Conservation (phyloP, 176 grass and related monocot species). For the Phyllostachys edulis region DNA sequence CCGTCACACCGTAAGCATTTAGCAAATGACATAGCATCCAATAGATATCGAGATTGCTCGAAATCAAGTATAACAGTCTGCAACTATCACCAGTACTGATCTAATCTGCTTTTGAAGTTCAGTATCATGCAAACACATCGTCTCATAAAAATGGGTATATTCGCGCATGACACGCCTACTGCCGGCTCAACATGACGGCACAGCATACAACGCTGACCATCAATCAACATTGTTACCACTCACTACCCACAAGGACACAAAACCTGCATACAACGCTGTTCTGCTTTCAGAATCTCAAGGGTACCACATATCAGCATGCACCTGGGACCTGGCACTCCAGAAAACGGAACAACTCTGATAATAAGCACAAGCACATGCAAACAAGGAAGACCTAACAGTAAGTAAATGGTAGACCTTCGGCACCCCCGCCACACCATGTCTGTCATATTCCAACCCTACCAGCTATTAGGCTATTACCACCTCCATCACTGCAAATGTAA, state of each 20-base stretch:
- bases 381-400: neutral
- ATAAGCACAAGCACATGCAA: neutral
- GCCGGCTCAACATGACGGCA: neutral
- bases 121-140: neutral
- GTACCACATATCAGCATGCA: neutral
- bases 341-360: neutral
- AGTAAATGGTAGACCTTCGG: neutral
- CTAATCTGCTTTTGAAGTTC: neutral
- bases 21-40: neutral
- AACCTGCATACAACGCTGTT: neutral
- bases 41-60: neutral
- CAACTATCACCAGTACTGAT: neutral
- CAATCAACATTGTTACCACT: neutral
- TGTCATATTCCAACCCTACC: neutral
- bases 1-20: neutral
- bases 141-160: neutral
- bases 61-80: neutral
- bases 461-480: conserved; percentile 1
- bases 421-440: neutral
- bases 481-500: conserved; percentile 18
- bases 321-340: neutral
- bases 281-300: neutral
- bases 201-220: neutral
- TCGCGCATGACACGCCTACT: neutral
- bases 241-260: neutral